Percentiles rank a stretch among this genome's conserved stretches.
Evolutionary conservation across 2,329 filamentous ascomycete species (phyloP).

Genomic region (Stachybotrys echinatus): DNA sequence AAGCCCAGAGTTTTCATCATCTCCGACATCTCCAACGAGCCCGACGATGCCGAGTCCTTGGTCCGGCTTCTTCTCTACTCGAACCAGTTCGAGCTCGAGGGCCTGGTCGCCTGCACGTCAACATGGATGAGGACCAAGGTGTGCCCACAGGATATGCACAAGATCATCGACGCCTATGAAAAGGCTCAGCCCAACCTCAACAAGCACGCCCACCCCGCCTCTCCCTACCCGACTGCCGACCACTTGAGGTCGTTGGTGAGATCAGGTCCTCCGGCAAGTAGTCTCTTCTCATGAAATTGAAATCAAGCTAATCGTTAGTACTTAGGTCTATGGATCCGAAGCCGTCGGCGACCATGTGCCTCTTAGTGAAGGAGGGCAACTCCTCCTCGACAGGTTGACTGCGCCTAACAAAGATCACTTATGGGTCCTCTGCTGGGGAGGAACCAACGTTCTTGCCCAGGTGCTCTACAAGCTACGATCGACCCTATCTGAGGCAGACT

Average conservation of each 20-base stretch:
- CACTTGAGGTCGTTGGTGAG: slow-evolving; percentile 27
- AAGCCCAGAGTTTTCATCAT: slow-evolving; percentile 34
- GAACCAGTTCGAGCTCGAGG: slow-evolving; percentile 40
- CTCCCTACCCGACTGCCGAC: slow-evolving; percentile 32
- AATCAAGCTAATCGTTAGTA: too few species aligned
- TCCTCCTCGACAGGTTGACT: slow-evolving; percentile 27
- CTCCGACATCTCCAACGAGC: slow-evolving; percentile 40
- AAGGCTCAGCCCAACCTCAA: slow-evolving; percentile 41
- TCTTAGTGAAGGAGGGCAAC: too few species aligned
- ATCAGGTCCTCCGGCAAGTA: slow-evolving; percentile 26
- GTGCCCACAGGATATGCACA: slow-evolving; percentile 35
- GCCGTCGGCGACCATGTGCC: too few species aligned
- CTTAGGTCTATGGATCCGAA: too few species aligned
- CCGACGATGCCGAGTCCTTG: slow-evolving; percentile 38
- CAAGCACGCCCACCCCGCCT: slow-evolving; percentile 37
- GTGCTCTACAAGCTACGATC: slow-evolving; percentile 32
- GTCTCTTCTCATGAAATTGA: not conserved
- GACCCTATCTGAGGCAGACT: slow-evolving; percentile 19
- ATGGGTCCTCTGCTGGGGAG: slow-evolving; percentile 49
- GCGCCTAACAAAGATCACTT: slow-evolving; percentile 31
- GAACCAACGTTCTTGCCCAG: slow-evolving; percentile 46
- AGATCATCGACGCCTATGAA: slow-evolving; percentile 37
- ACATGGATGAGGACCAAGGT: slow-evolving; percentile 37
- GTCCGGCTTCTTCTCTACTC: slow-evolving; percentile 38
- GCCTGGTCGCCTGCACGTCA: slow-evolving; percentile 39